Conservation (phyloP, 139 green algal species). For the Ettlia oleoabundans region DNA sequence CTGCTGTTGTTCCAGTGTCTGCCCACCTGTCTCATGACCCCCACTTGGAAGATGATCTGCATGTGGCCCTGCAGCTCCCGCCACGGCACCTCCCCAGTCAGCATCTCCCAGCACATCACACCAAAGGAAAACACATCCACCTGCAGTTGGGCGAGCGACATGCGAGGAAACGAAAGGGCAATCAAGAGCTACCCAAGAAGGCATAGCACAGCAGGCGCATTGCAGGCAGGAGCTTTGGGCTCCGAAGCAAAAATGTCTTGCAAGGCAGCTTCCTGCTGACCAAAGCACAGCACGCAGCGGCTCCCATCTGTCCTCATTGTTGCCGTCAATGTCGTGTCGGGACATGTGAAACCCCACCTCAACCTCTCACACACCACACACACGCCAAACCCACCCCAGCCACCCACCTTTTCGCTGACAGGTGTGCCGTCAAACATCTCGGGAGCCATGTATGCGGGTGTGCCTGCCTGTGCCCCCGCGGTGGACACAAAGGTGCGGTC, state of each 20-base stretch:
- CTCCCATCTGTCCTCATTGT: neutral
- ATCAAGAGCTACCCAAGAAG: too few relatives aligned
- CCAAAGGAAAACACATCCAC: conserved; percentile 64
- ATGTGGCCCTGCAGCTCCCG: conserved; percentile 68
- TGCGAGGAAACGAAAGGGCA: too few relatives aligned
- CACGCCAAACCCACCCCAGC: neutral
- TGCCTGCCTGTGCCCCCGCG: conserved; percentile 69
- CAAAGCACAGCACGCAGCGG: conserved; percentile 8
- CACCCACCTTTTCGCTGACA: conserved; percentile 43
- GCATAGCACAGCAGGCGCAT: too few relatives aligned
- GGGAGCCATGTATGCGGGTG: conserved; percentile 78
- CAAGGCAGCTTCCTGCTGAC: too few relatives aligned
- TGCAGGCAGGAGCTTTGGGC: too few relatives aligned
- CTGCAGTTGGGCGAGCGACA: too few relatives aligned
- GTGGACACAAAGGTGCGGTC: conserved; percentile 68
- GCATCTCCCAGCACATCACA: conserved; percentile 80
- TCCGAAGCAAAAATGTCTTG: too few relatives aligned
- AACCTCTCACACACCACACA: too few relatives aligned
- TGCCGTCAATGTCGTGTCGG: too few relatives aligned
- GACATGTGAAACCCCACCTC: too few relatives aligned
- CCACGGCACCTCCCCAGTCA: conserved; percentile 76
- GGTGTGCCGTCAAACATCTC: conserved; percentile 58
- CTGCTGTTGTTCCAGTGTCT: neutral
- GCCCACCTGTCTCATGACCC: conserved; percentile 6
- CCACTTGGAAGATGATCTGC: conserved; percentile 79